Percentiles rank a stretch among this genome's conserved stretches.
These are phyloP conservation scores for Phytophthora idaei DNA, from an alignment of 352 stramenopile genomes.

Conservation along the genomic window DNA sequence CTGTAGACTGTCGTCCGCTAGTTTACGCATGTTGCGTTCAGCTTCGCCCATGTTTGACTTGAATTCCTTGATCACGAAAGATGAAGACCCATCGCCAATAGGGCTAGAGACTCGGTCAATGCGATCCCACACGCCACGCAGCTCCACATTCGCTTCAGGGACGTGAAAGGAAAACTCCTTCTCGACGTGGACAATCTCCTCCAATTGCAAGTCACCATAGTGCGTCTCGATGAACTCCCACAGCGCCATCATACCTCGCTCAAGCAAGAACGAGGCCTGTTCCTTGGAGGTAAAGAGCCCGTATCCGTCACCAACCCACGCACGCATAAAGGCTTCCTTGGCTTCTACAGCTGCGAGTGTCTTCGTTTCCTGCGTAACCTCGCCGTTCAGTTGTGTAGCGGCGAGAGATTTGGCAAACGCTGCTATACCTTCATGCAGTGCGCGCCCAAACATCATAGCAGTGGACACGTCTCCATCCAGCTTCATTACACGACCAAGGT, in stretches of 20 bases:
- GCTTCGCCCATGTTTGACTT: conserved; percentile 77
- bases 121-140: conserved; percentile 82
- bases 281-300: conserved; percentile 45
- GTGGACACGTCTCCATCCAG: conserved; percentile 50
- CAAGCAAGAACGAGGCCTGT: conserved; percentile 44
- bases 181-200: conserved; percentile 65
- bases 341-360: conserved; percentile 23
- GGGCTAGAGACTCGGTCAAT: conserved; percentile 46
- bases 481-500: conserved; percentile 70
- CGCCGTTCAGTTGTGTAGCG: conserved; percentile 7
- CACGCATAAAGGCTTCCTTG: conserved; percentile 31
- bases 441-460: conserved; percentile 77
- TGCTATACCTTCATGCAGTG: conserved; percentile 75
- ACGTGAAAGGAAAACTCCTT: conserved; percentile 63
- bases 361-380: conserved; percentile 15
- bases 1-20: conserved; percentile 75
- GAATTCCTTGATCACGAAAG: conserved; percentile 78
- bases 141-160: conserved; percentile 49
- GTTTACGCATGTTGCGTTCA: conserved; percentile 52
- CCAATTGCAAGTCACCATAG: conserved; percentile 16
- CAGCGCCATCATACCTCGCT: conserved; percentile 46
- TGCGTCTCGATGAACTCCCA: conserved; percentile 52
- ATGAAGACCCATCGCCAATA: conserved; percentile 7
- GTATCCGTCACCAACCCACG: conserved; percentile 38
- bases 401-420: conserved; percentile 45